Percentiles rank a stretch among this genome's conserved stretches.
Evolutionary conservation across 805 yeast genomes (phyloP).

Genomic region (Ogataea pilisensis): DNA sequence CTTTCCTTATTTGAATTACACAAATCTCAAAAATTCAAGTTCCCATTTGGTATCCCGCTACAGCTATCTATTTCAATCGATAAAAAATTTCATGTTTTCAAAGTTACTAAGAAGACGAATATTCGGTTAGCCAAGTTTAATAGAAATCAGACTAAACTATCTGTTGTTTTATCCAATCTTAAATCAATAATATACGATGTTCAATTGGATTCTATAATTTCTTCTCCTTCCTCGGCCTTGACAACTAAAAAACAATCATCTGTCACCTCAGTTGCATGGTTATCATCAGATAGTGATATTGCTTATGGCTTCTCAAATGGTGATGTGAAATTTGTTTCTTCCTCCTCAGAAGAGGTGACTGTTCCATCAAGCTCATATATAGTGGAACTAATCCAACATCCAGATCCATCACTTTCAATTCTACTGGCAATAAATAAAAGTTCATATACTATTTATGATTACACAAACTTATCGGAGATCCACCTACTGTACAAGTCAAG

Average conservation of each 20-base stretch:
- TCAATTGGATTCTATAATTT: neutral
- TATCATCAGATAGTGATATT: neutral
- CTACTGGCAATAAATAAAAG: neutral
- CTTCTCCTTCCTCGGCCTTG: neutral
- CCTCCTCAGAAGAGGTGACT: no score
- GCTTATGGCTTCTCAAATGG: slow-evolving; percentile 1
- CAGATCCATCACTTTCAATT: neutral
- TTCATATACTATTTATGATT: slow-evolving; percentile 1
- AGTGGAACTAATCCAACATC: neutral
- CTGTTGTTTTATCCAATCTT: neutral
- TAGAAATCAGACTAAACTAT: neutral
- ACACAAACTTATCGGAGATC: neutral
- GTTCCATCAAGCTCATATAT: neutral
- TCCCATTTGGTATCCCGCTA: slow-evolving; percentile 5
- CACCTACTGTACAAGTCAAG: neutral
- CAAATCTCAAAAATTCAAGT: slow-evolving; percentile 17
- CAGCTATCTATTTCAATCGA: neutral
- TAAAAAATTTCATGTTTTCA: neutral
- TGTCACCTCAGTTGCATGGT: neutral
- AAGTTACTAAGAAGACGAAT: neutral
- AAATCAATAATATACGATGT: neutral
- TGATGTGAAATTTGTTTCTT: neutral
- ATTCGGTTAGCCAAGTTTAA: neutral
- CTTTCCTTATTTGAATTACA: slow-evolving; percentile 17
- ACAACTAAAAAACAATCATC: neutral